phyloP scores from a whole-genome alignment of 345 rosid genomes.

The Microthlaspi erraticum region DNA sequence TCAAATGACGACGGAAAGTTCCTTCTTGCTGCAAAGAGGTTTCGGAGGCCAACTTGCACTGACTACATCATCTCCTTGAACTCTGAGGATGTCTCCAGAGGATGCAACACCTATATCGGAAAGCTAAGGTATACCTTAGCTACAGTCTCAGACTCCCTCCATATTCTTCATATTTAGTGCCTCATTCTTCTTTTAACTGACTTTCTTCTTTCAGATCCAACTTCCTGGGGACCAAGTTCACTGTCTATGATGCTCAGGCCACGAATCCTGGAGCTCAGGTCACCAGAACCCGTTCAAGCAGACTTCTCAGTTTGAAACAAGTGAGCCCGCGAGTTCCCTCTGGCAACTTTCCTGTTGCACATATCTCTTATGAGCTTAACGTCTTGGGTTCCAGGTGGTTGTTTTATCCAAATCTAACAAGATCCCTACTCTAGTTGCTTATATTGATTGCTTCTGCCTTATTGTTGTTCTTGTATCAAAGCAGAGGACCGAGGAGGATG shows the following conservation, averaged over 20 bases:
- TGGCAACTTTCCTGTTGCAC: constrained; percentile 76
- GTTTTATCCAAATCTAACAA: no score
- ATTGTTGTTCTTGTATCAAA: constrained; percentile 32
- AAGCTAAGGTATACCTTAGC: constrained; percentile 83
- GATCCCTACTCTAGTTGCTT: background rate
- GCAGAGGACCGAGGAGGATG: constrained; percentile 93
- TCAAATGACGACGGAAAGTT: constrained; percentile 87
- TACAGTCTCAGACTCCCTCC: no score
- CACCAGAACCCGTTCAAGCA: constrained; percentile 60
- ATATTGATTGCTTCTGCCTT: constrained; percentile 7
- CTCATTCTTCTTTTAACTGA: background rate
- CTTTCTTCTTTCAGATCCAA: constrained; percentile 65
- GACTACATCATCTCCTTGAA: constrained; percentile 83
- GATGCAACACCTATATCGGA: constrained; percentile 77
- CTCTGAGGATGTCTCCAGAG: constrained; percentile 68
- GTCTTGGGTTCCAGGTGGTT: constrained; percentile 85
- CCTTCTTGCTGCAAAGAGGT: constrained; percentile 86
- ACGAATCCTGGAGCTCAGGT: constrained; percentile 61
- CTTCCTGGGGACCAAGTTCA: constrained; percentile 93
- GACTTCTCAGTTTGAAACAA: constrained; percentile 68
- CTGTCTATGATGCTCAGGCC: constrained; percentile 78
- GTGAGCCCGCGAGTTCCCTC: constrained; percentile 67
- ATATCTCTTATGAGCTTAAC: constrained; percentile 83
- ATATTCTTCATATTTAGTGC: no score
- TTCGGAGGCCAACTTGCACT: constrained; percentile 80